Base-by-base conservation (phyloP, 2,329 filamentous ascomycete genomes). In the Apiospora rasikravindrae region DNA sequence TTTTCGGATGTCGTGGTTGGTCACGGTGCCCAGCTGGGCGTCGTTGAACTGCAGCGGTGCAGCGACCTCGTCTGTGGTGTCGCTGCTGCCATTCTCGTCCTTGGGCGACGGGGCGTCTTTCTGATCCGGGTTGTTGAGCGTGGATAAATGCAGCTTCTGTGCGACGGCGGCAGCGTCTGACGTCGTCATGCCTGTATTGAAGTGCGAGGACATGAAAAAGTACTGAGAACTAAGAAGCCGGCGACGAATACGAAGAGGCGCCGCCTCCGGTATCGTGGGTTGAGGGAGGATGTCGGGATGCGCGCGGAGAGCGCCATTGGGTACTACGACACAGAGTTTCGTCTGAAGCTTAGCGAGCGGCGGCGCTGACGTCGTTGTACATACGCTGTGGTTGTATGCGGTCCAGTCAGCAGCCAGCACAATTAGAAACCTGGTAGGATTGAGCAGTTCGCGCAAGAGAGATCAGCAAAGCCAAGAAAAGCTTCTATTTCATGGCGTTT, bases 251-350 rank as follows among this genome's bases (percentile, higher is more conserved):
- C 33, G 29, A 67, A 44, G 7, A 71, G 33, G 19, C 72, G 72
- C 66, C 72, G 51, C 53, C 70, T 67, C 42, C 66, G 51, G 37
- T 70, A 71, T 14, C 71, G 71, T 40, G 71, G 69, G 51, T 73
- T 64, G 40, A 73, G 51, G 42, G 70, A 69, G 13, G 67, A 49
- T 49, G 67, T 69, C n/a, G 67, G 67, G 44, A 69, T 22, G 33
- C 53, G 53, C 53, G 29, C 8, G 19, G 53, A 61, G 53, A 61
- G 53, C 29, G 57, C 57, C 57, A 64, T 64, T 22, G 57, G n/a
- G 33, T 11, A 33, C 57, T n/a, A 22, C 57, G 11, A 33, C 33
- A 40, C 57, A 40, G 29, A 37, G 57, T 37, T 64, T 64, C 57
- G 57, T 64, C 57, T 64, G 57, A 64, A 40, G 33, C 22, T 64